phyloP scores from a whole-genome alignment of 495 filamentous ascomycete genomes.

The Tuber indicum region DNA sequence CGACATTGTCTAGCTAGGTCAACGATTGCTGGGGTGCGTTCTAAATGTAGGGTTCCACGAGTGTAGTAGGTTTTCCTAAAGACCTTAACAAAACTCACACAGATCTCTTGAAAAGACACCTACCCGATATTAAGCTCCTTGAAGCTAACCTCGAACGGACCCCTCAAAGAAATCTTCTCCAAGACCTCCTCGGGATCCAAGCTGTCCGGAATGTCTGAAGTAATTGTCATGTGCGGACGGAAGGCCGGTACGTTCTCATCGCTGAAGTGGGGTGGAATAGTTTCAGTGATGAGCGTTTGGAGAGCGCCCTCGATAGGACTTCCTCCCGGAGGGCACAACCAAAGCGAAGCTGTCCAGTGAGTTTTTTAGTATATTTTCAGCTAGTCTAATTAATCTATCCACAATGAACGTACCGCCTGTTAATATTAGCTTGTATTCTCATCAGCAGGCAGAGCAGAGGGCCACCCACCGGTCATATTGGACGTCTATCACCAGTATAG shows the following conservation, averaged over 20 bases:
- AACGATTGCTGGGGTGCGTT: slow-evolving; percentile 25
- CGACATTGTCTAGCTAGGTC: slow-evolving; percentile 37
- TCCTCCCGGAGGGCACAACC: slow-evolving; percentile 35
- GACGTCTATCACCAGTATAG: not conserved
- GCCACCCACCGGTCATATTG: not conserved
- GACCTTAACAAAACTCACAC: not conserved
- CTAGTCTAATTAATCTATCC: not conserved
- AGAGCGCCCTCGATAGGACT: slow-evolving; percentile 25
- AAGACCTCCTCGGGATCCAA: slow-evolving; percentile 27
- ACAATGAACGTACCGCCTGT: not conserved
- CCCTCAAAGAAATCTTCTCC: slow-evolving; percentile 15
- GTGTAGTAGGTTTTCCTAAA: slow-evolving; percentile 38
- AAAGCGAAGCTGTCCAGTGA: slow-evolving; percentile 24
- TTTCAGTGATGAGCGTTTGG: slow-evolving; percentile 23
- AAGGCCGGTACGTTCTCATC: slow-evolving; percentile 31
- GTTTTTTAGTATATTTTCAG: not conserved
- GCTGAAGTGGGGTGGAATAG: slow-evolving; percentile 36
- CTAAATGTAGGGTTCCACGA: slow-evolving; percentile 32
- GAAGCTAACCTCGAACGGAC: slow-evolving; percentile 19
- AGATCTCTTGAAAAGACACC: not conserved
- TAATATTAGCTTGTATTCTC: not conserved
- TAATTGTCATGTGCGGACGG: slow-evolving; percentile 37
- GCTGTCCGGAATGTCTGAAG: slow-evolving; percentile 20
- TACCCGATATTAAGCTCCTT: slow-evolving; percentile 31
- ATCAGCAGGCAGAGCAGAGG: not conserved